Evolutionary conservation across 805 yeast genomes (phyloP).

Genomic region (Cyberlindnera nakhonratchasimensis): DNA sequence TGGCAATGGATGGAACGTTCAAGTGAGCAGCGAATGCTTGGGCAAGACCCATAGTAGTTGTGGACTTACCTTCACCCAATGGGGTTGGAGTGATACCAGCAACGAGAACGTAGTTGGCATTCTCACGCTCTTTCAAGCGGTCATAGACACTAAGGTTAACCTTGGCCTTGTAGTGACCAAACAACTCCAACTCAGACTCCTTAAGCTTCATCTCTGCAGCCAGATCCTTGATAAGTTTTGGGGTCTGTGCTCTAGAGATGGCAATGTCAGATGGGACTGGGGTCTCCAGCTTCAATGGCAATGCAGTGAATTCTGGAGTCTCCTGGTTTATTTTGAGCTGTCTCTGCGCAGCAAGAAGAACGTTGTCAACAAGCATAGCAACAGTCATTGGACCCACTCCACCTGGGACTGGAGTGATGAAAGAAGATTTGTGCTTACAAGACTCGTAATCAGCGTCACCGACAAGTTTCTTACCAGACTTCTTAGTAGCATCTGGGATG

Average conservation of each 20-base stretch:
- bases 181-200: conserved; percentile 67
- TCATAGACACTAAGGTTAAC: conserved; percentile 61
- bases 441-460: conserved; percentile 73
- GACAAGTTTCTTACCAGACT: conserved; percentile 67
- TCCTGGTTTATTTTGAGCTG: conserved; percentile 28
- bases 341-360: conserved; percentile 62
- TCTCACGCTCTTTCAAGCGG: conserved; percentile 53
- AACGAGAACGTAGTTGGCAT: conserved; percentile 72
- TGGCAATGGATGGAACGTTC: conserved; percentile 66
- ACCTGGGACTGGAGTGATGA: conserved; percentile 86
- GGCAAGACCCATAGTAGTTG: conserved; percentile 79
- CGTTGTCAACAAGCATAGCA: conserved; percentile 74
- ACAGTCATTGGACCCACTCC: conserved; percentile 94
- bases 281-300: conserved; percentile 48
- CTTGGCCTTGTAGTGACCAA: conserved; percentile 75
- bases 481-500: conserved; percentile 59
- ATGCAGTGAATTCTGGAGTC: conserved; percentile 40
- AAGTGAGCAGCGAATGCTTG: conserved; percentile 80
- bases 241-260: conserved; percentile 71
- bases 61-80: conserved; percentile 81
- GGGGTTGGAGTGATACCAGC: conserved; percentile 89
- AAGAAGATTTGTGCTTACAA: conserved; percentile 52
- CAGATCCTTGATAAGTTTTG: conserved; percentile 64
- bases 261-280: conserved; percentile 84
- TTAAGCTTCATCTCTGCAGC: conserved; percentile 68